Base-by-base conservation (phyloP, 2,329 filamentous ascomycete genomes). In the Aspergillus pseudotamarii region DNA sequence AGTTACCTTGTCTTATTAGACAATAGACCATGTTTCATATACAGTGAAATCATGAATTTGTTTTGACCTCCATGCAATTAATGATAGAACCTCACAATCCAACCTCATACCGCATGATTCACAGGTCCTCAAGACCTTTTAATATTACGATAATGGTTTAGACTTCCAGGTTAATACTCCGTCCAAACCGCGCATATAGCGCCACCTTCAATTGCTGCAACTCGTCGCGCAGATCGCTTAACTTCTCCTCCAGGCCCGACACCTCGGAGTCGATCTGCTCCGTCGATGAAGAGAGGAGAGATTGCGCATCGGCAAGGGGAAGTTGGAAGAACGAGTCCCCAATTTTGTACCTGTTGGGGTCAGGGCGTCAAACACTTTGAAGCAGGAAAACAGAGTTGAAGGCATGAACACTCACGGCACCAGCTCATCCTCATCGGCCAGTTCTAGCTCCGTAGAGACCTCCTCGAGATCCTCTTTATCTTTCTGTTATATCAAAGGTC, bases 391-490 rank as follows among this genome's bases (percentile, higher is more conserved):
- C 6, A 14, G 23, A 23, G 41, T 26, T 23, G 23, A 23, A 23
- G 21, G 38, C 50, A n/a, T 56, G 48, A 70, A 59, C 58, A 82
- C 89, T 77, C 85, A 97, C 91, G 92, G 94, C 26, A 99, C 89
- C 73, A 91, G 89, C 59, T 97, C 93, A 71, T 98, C 94, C 78
- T 99, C 95, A 77, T 98, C 94, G 58, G 93, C 92, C 21, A 99
- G 88, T 80, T 99, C 95, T 54, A 99, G 85, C 78, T 99, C 95
- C 59, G 86, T 92, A 2, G 90, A 91, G 60, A 99, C 86, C 78
- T 99, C 95, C 76, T 98, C 94, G 4, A 98, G 87, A 75, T 98
- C 95, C 79, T 99, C 95, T 81, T 97, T 98, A 79, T 98, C 94
- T 83, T 98, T 98, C 94, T 98, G 70, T 50, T 34, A 16, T 51